Conservation (phyloP, 371 early-diverging fungal species). For the Mortierella sp. region DNA sequence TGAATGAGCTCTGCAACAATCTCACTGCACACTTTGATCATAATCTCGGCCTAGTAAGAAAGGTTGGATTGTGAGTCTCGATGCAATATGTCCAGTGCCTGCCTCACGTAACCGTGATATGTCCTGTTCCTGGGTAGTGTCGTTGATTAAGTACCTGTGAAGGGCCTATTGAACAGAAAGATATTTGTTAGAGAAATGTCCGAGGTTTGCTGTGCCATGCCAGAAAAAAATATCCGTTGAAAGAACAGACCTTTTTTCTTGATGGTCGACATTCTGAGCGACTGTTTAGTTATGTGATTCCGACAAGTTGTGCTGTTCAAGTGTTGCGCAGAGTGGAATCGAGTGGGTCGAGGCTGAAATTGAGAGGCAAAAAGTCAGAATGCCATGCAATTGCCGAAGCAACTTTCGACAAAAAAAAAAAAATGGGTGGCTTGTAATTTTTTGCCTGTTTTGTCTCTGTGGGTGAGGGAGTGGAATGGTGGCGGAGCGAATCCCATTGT, state of each 20-base stretch:
- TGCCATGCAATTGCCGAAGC: constrained; percentile 1
- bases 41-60: constrained; percentile 74
- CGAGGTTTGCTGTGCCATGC: too few relatives aligned
- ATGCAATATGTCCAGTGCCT: neutral
- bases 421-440: too few relatives aligned
- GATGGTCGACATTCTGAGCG: constrained; percentile 43
- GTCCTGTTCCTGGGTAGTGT: too few relatives aligned
- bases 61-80: neutral
- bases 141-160: constrained; percentile 37
- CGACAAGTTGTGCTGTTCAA: too few relatives aligned
- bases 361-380: too few relatives aligned
- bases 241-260: constrained; percentile 42
- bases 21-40: constrained; percentile 88
- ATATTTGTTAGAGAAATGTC: neutral
- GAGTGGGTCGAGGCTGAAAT: too few relatives aligned
- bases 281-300: too few relatives aligned
- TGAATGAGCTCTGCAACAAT: constrained; percentile 91
- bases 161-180: constrained; percentile 20
- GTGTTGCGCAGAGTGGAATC: too few relatives aligned
- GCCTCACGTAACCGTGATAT: too few relatives aligned
- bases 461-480: too few relatives aligned
- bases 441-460: too few relatives aligned
- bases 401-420: neutral
- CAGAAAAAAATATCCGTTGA: neutral
- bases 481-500: too few relatives aligned